Conservation (phyloP, 768 basidiomycete species). For the Naganishia kalamii region DNA sequence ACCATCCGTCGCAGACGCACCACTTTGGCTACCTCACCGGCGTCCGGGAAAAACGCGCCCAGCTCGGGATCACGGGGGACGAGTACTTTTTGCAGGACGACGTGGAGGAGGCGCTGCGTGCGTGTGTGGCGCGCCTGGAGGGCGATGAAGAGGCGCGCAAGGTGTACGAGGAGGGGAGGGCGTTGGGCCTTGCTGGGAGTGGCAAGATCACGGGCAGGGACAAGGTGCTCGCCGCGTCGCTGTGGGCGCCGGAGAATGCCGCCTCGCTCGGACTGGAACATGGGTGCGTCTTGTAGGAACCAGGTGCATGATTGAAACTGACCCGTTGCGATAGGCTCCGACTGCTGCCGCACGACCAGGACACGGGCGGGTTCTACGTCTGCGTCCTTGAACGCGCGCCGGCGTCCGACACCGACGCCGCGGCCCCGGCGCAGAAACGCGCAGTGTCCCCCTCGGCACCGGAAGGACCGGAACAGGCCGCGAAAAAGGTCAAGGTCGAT, state of each 20-base stretch:
- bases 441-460: constrained; percentile 32
- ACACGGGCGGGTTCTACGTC: constrained; percentile 97
- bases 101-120: background rate
- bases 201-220: constrained; percentile 16
- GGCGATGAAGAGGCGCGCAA: constrained; percentile 56
- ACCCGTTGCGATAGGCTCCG: constrained; percentile 57
- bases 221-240: constrained; percentile 50
- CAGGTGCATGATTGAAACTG: constrained; percentile 8
- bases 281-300: constrained; percentile 55
- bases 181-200: background rate
- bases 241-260: constrained; percentile 71
- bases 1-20: constrained; percentile 27
- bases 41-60: background rate
- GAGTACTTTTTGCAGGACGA: constrained; percentile 10
- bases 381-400: constrained; percentile 57
- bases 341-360: constrained; percentile 89
- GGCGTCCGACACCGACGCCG: background rate
- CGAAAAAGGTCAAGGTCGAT: constrained; percentile 21
- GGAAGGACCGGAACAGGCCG: background rate
- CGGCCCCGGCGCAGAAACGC: constrained; percentile 30
- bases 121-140: constrained; percentile 49
- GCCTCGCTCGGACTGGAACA: constrained; percentile 59
- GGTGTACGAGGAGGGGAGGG: constrained; percentile 45
- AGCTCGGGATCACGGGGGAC: constrained; percentile 4
- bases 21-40: constrained; percentile 18